Percentiles rank a stretch among this genome's conserved stretches.
Evolutionary conservation across 768 basidiomycete species (phyloP).

Genomic region (Paxillus involutus): DNA sequence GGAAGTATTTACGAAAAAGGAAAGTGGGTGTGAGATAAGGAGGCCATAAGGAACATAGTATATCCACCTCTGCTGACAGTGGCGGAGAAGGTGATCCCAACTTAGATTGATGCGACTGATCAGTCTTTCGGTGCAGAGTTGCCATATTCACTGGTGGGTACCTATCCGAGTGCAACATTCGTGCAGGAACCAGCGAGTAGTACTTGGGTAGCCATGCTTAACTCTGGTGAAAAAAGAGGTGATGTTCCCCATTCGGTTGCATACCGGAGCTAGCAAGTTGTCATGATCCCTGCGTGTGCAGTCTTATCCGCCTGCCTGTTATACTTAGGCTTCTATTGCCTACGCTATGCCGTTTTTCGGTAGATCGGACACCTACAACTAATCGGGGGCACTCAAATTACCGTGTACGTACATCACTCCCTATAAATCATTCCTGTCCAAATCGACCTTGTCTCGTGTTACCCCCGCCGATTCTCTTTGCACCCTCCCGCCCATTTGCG

Average conservation of each 20-base stretch:
- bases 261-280: constrained; percentile 18
- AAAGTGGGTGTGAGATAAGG: constrained; percentile 1
- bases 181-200: not conserved
- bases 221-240: too few species aligned
- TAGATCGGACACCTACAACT: constrained; percentile 25
- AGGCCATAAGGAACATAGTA: constrained; percentile 10
- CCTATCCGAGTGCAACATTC: not conserved
- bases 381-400: constrained; percentile 33
- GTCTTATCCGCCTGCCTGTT: constrained; percentile 16
- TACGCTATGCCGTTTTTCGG: constrained; percentile 28
- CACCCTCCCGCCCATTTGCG: constrained; percentile 12
- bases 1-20: constrained; percentile 6
- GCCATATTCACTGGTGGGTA: constrained; percentile 13
- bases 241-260: constrained; percentile 10
- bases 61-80: not conserved
- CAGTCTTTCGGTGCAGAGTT: constrained; percentile 10
- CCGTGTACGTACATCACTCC: constrained; percentile 33
- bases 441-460: constrained; percentile 20
- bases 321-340: constrained; percentile 28
- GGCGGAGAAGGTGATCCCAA: not conserved
- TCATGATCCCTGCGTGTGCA: constrained; percentile 22
- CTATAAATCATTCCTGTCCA: constrained; percentile 29
- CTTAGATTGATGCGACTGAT: too few species aligned
- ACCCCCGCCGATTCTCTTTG: constrained; percentile 24
- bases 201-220: not conserved